These are phyloP conservation scores for Diaporthe eres DNA, from an alignment of 2,329 filamentous ascomycete genomes.

Conservation along the genomic window DNA sequence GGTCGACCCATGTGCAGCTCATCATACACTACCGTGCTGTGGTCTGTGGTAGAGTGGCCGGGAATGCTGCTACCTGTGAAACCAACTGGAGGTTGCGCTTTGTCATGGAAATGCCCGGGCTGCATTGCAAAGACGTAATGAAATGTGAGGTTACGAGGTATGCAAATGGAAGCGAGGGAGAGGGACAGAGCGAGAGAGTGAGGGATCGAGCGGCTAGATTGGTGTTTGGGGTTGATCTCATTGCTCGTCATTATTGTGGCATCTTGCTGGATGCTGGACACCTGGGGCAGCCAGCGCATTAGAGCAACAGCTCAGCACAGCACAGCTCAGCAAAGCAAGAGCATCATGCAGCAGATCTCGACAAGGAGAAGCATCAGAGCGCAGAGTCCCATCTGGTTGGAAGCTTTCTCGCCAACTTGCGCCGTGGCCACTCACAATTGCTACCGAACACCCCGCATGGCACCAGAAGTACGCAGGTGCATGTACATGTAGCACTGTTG, in stretches of 20 bases:
- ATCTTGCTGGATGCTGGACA: constrained; percentile 1
- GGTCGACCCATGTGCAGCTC: constrained; percentile 13
- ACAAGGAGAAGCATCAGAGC: not conserved
- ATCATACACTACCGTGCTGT: not conserved
- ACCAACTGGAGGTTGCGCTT: constrained; percentile 30
- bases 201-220: not conserved
- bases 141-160: not conserved
- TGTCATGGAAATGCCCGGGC: constrained; percentile 24
- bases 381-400: constrained; percentile 13
- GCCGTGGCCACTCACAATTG: constrained; percentile 15
- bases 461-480: not conserved
- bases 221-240: constrained; percentile 9
- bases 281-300: not conserved
- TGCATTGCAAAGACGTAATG: constrained; percentile 32
- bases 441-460: constrained; percentile 27
- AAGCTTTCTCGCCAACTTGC: constrained; percentile 25
- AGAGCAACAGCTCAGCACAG: not conserved
- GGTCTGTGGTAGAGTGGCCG: constrained; percentile 16
- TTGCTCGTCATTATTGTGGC: constrained; percentile 35
- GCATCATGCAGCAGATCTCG: not conserved
- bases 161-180: not conserved
- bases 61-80: constrained; percentile 28
- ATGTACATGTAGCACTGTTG: not conserved
- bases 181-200: not conserved
- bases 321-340: not conserved